Conservation (phyloP, 495 filamentous ascomycete species). For the Aspergillus baeticus region DNA sequence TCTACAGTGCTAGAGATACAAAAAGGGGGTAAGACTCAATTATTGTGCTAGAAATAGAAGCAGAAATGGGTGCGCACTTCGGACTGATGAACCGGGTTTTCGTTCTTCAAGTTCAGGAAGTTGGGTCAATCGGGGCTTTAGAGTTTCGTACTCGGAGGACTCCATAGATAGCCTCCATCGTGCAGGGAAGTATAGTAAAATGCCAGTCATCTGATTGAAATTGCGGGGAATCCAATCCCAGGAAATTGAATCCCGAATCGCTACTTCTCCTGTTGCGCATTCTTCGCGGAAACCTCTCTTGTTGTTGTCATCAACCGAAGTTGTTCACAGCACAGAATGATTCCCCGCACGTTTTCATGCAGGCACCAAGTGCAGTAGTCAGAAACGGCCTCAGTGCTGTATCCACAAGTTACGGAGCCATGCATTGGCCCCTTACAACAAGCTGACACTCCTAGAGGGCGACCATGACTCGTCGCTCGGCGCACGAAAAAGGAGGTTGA, state of each 20-base stretch:
- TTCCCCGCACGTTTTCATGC: slow-evolving; percentile 7
- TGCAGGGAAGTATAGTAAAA: not conserved
- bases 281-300: not conserved
- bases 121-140: no score
- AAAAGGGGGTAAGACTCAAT: no score
- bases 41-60: no score
- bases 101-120: no score
- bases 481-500: no score
- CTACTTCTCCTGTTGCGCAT: not conserved
- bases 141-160: no score
- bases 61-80: no score
- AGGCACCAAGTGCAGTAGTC: slow-evolving; percentile 2
- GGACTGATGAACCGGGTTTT: no score
- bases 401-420: not conserved
- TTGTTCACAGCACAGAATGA: not conserved
- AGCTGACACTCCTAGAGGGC: no score
- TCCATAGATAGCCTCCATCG: no score
- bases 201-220: not conserved
- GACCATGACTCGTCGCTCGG: not conserved
- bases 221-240: not conserved
- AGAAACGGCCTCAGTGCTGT: not conserved
- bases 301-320: not conserved
- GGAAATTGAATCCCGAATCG: not conserved
- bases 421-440: not conserved
- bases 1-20: no score